These are phyloP conservation scores for Macrotyloma uniflorum DNA, from an alignment of 306 rosid species.

Conservation along the genomic window DNA sequence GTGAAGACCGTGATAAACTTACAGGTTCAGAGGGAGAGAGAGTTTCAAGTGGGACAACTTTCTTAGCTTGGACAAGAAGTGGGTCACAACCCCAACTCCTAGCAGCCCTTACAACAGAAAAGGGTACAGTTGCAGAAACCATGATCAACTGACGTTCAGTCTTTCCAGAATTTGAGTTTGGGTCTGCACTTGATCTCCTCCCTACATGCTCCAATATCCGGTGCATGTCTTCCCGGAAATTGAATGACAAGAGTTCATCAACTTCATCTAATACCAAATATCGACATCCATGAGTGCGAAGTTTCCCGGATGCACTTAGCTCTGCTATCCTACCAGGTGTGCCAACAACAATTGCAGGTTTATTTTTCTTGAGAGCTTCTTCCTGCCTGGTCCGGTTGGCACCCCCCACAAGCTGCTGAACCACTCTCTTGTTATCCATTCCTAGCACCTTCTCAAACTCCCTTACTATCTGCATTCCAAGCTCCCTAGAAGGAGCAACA, in stretches of 20 bases:
- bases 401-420: conserved; percentile 98
- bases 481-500: conserved; percentile 96
- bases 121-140: conserved; percentile 95
- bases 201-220: conserved; percentile 92
- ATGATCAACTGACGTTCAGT: conserved; percentile 71
- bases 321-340: conserved; percentile 95
- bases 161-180: conserved; percentile 46
- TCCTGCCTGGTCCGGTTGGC: conserved; percentile 92
- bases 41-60: conserved; percentile 65
- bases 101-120: conserved; percentile 90
- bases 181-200: conserved; percentile 62
- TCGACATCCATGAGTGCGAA: conserved; percentile 83
- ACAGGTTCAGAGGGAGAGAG: conserved; percentile 54
- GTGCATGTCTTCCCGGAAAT: conserved; percentile 93
- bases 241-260: conserved; percentile 85
- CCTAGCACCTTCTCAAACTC: conserved; percentile 93
- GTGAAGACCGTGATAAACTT: conserved; percentile 45
- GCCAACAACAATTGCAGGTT: conserved; percentile 88
- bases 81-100: conserved; percentile 86
- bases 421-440: conserved; percentile 61
- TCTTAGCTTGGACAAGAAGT: conserved; percentile 84
- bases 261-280: conserved; percentile 90
- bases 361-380: conserved; percentile 90
- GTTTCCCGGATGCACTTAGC: conserved; percentile 90
- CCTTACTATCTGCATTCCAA: conserved; percentile 97